Conservation (phyloP, 2,329 filamentous ascomycete species). For the Penicillium sclerotiorum region DNA sequence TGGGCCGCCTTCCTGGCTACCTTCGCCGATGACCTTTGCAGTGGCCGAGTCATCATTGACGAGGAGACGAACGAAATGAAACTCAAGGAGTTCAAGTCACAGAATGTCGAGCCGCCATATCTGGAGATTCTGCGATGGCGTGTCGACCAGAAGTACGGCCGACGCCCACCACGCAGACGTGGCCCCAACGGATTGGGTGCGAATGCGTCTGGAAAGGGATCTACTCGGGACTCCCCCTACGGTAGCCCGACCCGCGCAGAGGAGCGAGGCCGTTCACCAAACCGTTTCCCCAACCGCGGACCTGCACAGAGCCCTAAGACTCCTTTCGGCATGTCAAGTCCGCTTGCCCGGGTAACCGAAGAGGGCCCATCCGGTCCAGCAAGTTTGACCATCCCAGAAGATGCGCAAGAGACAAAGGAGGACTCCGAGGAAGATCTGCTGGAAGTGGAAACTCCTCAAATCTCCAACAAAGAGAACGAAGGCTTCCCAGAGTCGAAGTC, state of each 20-base stretch:
- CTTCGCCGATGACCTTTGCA: conserved; percentile 86
- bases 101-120: conserved; percentile 88
- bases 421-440: conserved; percentile 42
- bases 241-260: conserved; percentile 49
- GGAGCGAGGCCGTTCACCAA: conserved; percentile 52
- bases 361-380: conserved; percentile 41
- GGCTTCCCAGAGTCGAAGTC: conserved; percentile 25
- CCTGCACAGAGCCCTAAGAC: conserved; percentile 49
- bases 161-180: conserved; percentile 55
- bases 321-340: conserved; percentile 46
- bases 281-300: conserved; percentile 48
- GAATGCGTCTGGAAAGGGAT: conserved; percentile 53
- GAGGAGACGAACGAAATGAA: conserved; percentile 92
- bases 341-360: conserved; percentile 51
- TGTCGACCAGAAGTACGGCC: conserved; percentile 90
- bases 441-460: conserved; percentile 43
- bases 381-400: conserved; percentile 38
- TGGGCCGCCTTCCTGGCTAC: conserved; percentile 86
- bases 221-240: conserved; percentile 56
- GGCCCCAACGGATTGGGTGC: conserved; percentile 53
- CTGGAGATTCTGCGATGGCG: conserved; percentile 95
- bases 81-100: conserved; percentile 84
- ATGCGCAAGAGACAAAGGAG: conserved; percentile 34
- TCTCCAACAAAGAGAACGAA: conserved; percentile 39
- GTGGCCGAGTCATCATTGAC: conserved; percentile 87